These are phyloP conservation scores for Hypoxylon intermedium DNA, from an alignment of 495 filamentous ascomycete genomes.

Conservation along the genomic window DNA sequence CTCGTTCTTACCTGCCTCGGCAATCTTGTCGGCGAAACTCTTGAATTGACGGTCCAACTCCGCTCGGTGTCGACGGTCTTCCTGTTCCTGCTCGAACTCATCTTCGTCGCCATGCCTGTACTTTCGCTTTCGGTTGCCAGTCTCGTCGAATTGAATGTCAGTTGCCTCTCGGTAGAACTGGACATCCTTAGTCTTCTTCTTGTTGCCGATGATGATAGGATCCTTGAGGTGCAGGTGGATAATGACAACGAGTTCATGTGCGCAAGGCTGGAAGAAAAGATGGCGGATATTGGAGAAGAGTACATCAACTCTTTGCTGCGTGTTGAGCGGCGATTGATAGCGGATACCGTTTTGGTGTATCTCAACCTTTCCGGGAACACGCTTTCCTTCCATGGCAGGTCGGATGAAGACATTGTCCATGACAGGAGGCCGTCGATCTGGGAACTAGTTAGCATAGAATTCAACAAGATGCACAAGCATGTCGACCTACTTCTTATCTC, in stretches of 20 bases:
- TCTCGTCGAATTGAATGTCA: slow-evolving; percentile 98
- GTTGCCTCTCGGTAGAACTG: slow-evolving; percentile 99
- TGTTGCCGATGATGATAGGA: slow-evolving; percentile 97
- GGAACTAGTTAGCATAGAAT: slow-evolving; percentile 43
- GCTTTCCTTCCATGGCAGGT: slow-evolving; percentile 92
- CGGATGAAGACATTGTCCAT: slow-evolving; percentile 93
- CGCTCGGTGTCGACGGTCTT: slow-evolving; percentile 89
- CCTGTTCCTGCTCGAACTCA: slow-evolving; percentile 97
- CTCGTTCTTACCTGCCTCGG: slow-evolving; percentile 85
- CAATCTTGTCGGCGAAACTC: slow-evolving; percentile 95
- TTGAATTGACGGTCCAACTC: slow-evolving; percentile 94
- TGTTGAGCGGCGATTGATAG: slow-evolving; percentile 86
- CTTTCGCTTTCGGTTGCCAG: slow-evolving; percentile 95
- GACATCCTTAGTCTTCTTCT: slow-evolving; percentile 94
- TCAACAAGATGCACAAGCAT: not conserved
- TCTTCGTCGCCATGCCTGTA: slow-evolving; percentile 99
- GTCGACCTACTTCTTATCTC: slow-evolving; percentile 79
- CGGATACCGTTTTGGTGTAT: slow-evolving; percentile 99
- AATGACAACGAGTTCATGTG: slow-evolving; percentile 94
- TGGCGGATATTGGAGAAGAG: slow-evolving; percentile 99
- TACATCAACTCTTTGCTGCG: slow-evolving; percentile 84
- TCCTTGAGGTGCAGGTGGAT: slow-evolving; percentile 98
- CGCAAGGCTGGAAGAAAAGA: slow-evolving; percentile 97
- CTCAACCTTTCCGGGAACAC: slow-evolving; percentile 91
- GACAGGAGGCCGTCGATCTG: slow-evolving; percentile 84